Conservation (phyloP, 1,284 basidiomycete species). For the Puccinia hordei region DNA sequence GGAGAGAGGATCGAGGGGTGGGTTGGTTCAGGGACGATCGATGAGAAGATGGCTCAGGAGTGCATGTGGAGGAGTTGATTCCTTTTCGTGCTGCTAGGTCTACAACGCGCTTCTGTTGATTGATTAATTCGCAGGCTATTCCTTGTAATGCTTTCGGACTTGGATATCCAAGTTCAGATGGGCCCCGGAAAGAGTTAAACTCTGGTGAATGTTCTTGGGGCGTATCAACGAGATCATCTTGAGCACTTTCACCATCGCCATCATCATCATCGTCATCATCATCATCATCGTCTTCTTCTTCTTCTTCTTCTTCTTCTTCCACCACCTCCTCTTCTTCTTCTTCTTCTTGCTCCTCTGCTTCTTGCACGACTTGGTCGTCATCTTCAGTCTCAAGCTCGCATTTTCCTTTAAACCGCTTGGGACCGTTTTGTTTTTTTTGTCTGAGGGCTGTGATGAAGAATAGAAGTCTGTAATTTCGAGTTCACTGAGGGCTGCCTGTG, state of each 20-base stretch:
- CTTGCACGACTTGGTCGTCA: no score
- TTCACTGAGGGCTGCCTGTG: constrained; percentile 26
- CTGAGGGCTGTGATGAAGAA: not conserved
- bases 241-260: constrained; percentile 14
- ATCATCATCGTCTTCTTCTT: not conserved
- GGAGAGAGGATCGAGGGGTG: not conserved
- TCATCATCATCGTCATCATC: constrained; percentile 15
- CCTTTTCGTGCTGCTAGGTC: not conserved
- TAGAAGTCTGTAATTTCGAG: constrained; percentile 1
- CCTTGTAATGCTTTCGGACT: constrained; percentile 19
- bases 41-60: constrained; percentile 6
- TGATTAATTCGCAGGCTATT: constrained; percentile 20
- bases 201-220: not conserved
- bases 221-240: not conserved
- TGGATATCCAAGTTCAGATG: constrained; percentile 20
- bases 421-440: no score
- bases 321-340: constrained; percentile 11
- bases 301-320: constrained; percentile 8
- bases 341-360: no score
- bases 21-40: constrained; percentile 17
- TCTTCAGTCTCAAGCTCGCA: not conserved
- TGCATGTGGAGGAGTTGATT: constrained; percentile 2
- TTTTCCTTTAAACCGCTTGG: no score
- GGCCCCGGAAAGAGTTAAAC: constrained; percentile 4
- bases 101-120: constrained; percentile 15